Conservation (phyloP, 129 eudicot genomes). For the Kitagawia praeruptora region DNA sequence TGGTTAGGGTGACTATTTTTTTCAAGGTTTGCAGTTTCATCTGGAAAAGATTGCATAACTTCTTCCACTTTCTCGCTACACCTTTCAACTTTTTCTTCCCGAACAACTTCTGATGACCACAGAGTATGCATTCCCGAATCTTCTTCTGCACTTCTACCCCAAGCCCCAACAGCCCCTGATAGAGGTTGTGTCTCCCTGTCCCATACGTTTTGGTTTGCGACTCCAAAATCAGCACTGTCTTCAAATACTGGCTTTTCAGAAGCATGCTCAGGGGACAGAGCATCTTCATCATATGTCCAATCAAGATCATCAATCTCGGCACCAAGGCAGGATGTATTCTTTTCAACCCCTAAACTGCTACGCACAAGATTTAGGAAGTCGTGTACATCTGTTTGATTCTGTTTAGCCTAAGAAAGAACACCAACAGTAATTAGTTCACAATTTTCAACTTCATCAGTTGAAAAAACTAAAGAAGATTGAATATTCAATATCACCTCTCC, state of each 20-base stretch:
- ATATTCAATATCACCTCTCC: constrained; percentile 54
- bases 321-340: constrained; percentile 52
- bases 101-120: background rate
- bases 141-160: constrained; percentile 8
- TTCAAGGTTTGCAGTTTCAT: background rate
- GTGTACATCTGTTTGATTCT: constrained; percentile 61
- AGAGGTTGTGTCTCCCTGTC: constrained; percentile 14
- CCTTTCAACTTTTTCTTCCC: background rate
- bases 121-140: background rate
- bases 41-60: background rate
- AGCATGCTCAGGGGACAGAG: constrained; percentile 50
- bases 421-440: background rate
- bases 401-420: constrained; percentile 38
- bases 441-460: background rate
- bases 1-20: constrained; percentile 10
- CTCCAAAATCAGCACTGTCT: constrained; percentile 35
- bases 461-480: background rate
- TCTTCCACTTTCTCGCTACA: background rate
- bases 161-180: background rate
- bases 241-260: constrained; percentile 62
- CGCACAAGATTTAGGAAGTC: constrained; percentile 59
- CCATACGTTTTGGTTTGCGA: constrained; percentile 30
- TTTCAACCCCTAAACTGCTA: constrained; percentile 33
- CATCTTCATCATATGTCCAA: constrained; percentile 25
- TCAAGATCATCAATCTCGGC: constrained; percentile 46